Evolutionary conservation across 148 eudicot species (phyloP).

Genomic region (Mesembryanthemum crystallinum): DNA sequence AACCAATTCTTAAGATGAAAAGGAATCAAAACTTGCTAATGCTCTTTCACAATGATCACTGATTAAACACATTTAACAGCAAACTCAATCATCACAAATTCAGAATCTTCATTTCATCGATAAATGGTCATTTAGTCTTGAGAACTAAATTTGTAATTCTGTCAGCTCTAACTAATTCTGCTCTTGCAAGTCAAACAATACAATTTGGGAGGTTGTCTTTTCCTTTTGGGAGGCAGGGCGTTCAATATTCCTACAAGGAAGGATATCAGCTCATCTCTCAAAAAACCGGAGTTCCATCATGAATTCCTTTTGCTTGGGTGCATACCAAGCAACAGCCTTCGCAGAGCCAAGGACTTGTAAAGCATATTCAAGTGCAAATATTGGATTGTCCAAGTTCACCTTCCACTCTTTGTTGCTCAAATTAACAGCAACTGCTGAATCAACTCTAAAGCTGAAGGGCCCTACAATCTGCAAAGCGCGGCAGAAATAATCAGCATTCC

Average conservation of each 20-base stretch:
- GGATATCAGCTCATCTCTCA: slow-evolving; percentile 39
- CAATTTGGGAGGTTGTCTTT: background rate
- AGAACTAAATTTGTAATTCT: background rate
- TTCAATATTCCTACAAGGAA: background rate
- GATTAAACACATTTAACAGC: too few relatives aligned
- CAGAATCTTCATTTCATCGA: background rate
- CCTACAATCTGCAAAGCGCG: slow-evolving; percentile 64
- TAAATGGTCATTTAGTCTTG: background rate
- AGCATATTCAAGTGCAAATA: slow-evolving; percentile 77
- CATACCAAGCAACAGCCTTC: slow-evolving; percentile 84
- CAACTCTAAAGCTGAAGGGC: slow-evolving; percentile 82
- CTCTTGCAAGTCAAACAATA: background rate
- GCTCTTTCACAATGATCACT: too few relatives aligned
- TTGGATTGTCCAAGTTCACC: slow-evolving; percentile 52
- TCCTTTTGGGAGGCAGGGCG: background rate
- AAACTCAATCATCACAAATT: background rate
- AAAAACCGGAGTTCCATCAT: slow-evolving; percentile 89
- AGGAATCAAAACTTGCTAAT: too few relatives aligned
- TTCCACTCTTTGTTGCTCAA: slow-evolving; percentile 42
- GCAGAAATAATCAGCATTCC: slow-evolving; percentile 6
- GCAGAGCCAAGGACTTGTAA: slow-evolving; percentile 83
- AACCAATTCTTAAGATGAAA: too few relatives aligned
- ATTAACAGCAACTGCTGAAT: slow-evolving; percentile 56
- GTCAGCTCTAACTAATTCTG: background rate
- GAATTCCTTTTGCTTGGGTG: slow-evolving; percentile 72